A percentile compares a stretch with the other conserved stretches of the same genome.
These are phyloP conservation scores for Dothiorella sarmentorum DNA, from an alignment of 2,329 filamentous ascomycete genomes.

Conservation along the genomic window DNA sequence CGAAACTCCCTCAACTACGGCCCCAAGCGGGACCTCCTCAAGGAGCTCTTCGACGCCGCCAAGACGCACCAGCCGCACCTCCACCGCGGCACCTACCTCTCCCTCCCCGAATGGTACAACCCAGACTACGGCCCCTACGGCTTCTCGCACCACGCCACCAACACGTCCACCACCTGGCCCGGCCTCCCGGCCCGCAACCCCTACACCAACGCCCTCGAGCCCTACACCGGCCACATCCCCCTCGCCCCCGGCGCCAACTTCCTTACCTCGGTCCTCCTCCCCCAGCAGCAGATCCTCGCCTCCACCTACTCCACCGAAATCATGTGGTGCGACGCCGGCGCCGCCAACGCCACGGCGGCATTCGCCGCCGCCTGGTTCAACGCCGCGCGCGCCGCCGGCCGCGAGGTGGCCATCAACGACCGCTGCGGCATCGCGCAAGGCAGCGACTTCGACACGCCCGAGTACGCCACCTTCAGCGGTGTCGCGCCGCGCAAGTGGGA, in stretches of 20 bases:
- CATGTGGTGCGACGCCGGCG: conserved; percentile 49
- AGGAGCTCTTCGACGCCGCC: conserved; percentile 45
- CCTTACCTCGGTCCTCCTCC: conserved; percentile 41
- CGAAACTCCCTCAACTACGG: conserved; percentile 40
- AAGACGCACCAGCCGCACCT: conserved; percentile 43
- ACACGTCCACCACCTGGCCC: conserved; percentile 36
- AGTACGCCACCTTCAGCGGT: conserved; percentile 52
- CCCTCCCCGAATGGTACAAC: conserved; percentile 48
- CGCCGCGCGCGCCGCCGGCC: conserved; percentile 34
- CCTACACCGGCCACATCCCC: conserved; percentile 45
- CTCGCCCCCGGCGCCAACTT: conserved; percentile 42
- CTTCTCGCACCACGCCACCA: conserved; percentile 27
- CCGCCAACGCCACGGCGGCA: conserved; percentile 41
- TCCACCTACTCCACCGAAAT: conserved; percentile 40
- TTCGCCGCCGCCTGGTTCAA: conserved; percentile 47
- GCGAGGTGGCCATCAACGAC: conserved; percentile 55
- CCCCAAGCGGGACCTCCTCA: conserved; percentile 41
- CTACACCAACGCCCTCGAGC: conserved; percentile 41
- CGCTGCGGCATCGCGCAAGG: conserved; percentile 52
- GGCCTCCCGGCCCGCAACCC: conserved; percentile 45
- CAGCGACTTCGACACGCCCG: conserved; percentile 59
- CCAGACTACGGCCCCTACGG: conserved; percentile 42
- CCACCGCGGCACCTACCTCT: conserved; percentile 45
- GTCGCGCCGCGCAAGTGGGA: conserved; percentile 59
- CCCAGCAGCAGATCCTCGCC: conserved; percentile 45